Evolutionary conservation across 257 asterid genomes (phyloP), one percentile per base, ranked within the genome.

Genomic region (Nyctanthes arbortristis): DNA sequence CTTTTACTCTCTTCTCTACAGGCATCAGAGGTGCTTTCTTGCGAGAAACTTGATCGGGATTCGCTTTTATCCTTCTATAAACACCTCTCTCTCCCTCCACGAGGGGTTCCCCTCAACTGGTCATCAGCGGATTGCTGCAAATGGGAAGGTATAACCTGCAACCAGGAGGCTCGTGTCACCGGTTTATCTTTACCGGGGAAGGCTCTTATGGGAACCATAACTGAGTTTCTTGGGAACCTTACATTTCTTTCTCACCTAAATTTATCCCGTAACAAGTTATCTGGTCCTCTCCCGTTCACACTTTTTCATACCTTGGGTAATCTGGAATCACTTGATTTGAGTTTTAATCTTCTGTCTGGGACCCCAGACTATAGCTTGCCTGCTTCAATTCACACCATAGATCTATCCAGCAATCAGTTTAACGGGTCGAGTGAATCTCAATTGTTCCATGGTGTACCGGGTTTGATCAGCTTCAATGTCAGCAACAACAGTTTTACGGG

Each of bases 31-130:
- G 34, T 25, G 61, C n/a, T 43, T 7, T 24, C 73, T 8, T 81
- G 85, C 36, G 47, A 43, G 6, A 29, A 68, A 54, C 11, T 40
- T 3, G 83, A 81, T 28, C 80, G 32, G 22, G 55, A 59, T 3
- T 67, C 83, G 37, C 78, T 81, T n/a, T 11, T 65, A 0, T 74
- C 78, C 25, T 77, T 81, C 74, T 27, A 31, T 40, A 33, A 8
- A 32, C 45, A 47, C 54, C n/a, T 61, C 73, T 64, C 78, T 25
- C 4, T 69, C 0, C 62, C 55, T 14, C 10, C 55, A 36, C 43
- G 43, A 16, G 9, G 12, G 45, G 13, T 78, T 32, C 64, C 63
- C 18, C 59, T 52, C 14, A 52, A 52, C 59, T 52, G 59, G 59
- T 52, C 59, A 52, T 52, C 59, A 29, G 24, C 27, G 5, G 30